A percentile compares a stretch with the other conserved stretches of the same genome.
Conservation (phyloP, 2,329 filamentous ascomycete genomes). For the Simplicillium sp. region DNA sequence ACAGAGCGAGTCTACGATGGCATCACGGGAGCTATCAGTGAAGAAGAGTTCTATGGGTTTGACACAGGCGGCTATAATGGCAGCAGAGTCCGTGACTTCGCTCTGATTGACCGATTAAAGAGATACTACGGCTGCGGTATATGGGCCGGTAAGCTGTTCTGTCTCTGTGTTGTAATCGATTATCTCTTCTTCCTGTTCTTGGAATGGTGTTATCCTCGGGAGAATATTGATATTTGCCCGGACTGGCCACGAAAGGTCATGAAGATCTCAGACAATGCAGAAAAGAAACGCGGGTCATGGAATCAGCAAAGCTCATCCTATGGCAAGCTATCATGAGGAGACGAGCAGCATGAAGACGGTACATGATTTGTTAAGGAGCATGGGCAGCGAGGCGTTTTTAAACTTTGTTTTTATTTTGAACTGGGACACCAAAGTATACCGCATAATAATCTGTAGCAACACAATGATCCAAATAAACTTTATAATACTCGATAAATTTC, state of each 20-base stretch:
- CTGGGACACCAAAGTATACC: too few relatives aligned
- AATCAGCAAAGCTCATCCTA: conserved; percentile 23
- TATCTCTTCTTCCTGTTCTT: conserved; percentile 84
- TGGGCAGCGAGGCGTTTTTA: too few relatives aligned
- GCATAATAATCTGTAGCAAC: too few relatives aligned
- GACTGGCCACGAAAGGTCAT: conserved; percentile 78
- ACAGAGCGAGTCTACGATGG: conserved; percentile 94
- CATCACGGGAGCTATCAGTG: conserved; percentile 75
- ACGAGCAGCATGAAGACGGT: too few relatives aligned
- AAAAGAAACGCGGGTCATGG: conserved; percentile 17
- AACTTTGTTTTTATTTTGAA: too few relatives aligned
- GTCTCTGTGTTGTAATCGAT: conserved; percentile 86
- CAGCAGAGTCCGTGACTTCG: conserved; percentile 71
- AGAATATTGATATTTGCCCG: conserved; percentile 77
- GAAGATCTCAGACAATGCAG: too few relatives aligned
- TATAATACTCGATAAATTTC: too few relatives aligned
- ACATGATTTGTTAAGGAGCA: too few relatives aligned
- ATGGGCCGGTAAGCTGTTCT: conserved; percentile 97
- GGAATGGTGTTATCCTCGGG: conserved; percentile 77
- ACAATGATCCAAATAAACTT: too few relatives aligned
- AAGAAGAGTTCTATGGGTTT: conserved; percentile 82
- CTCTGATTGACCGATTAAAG: conserved; percentile 89
- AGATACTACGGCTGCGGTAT: conserved; percentile 96
- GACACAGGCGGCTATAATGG: conserved; percentile 62
- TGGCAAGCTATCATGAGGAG: conserved; percentile 11